phyloP scores from a whole-genome alignment of 441 rosid species.

The Erodium trifolium region DNA sequence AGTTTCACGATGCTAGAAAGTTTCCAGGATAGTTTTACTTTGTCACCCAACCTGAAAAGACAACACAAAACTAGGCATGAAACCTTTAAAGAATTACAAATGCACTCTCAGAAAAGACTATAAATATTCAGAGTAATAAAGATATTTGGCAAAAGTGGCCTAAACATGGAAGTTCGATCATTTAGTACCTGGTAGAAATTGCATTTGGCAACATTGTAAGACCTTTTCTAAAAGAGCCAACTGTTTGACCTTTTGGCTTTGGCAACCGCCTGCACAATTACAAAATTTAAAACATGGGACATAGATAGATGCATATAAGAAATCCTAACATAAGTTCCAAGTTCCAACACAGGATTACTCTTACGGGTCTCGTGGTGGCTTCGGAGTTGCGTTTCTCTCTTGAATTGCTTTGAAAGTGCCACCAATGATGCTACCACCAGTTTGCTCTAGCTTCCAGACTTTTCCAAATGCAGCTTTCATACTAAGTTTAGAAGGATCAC shows the following conservation, averaged over 20 bases:
- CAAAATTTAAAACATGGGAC: conserved; percentile 15
- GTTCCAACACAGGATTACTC: conserved; percentile 15
- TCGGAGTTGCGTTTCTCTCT: conserved; percentile 53
- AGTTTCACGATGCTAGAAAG: conserved; percentile 52
- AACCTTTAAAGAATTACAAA: neutral
- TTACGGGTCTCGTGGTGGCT: conserved; percentile 72
- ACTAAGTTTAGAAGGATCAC: conserved; percentile 80
- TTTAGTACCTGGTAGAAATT: conserved; percentile 55
- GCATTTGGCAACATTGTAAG: conserved; percentile 73
- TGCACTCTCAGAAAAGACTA: neutral
- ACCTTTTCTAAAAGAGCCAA: conserved; percentile 80
- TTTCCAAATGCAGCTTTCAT: conserved; percentile 96
- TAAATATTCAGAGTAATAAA: neutral
- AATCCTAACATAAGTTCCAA: conserved; percentile 1
- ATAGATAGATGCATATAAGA: conserved; percentile 10
- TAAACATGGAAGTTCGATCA: neutral
- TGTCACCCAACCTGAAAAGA: conserved; percentile 55
- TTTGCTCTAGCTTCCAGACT: conserved; percentile 91
- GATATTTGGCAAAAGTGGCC: neutral
- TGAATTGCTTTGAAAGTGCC: conserved; percentile 76
- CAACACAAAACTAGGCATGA: conserved; percentile 12
- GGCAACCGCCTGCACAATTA: conserved; percentile 57
- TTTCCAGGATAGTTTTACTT: conserved; percentile 73
- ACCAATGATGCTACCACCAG: conserved; percentile 76
- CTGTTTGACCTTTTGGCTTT: conserved; percentile 82